Conservation (phyloP, 345 rosid species). For the Atalantia buxifolia region DNA sequence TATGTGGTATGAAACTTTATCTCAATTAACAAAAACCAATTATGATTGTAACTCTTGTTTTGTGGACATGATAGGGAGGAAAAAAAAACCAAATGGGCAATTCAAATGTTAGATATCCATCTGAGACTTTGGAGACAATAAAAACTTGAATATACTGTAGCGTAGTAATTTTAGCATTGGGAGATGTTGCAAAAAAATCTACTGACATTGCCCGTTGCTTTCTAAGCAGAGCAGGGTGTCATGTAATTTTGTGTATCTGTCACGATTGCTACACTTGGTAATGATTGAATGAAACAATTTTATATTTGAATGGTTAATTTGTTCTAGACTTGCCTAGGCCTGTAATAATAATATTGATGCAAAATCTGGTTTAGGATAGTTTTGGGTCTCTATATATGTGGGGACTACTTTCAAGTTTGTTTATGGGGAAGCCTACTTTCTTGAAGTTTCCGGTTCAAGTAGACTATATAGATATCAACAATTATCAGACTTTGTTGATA, state of each 20-base stretch:
- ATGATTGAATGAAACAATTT: not conserved
- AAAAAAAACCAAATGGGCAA: not conserved
- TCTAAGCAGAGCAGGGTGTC: not conserved
- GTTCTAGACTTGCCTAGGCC: not conserved
- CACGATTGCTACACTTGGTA: not conserved
- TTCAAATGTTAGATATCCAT: not conserved
- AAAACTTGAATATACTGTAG: not conserved
- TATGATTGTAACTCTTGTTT: not conserved
- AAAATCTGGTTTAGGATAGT: not conserved
- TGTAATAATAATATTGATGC: not conserved
- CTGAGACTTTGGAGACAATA: not conserved
- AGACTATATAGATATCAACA: not conserved
- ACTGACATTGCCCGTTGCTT: not conserved
- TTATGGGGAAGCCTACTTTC: not conserved
- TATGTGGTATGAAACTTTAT: not conserved
- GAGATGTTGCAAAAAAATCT: not conserved
- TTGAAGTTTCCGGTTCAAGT: not conserved
- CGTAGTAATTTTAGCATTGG: not conserved
- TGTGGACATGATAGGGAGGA: not conserved
- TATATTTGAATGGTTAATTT: not conserved
- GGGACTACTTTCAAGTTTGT: not conserved
- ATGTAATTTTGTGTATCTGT: not conserved
- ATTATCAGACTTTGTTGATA: not conserved
- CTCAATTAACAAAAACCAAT: not conserved
- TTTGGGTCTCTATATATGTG: not conserved